These are phyloP conservation scores for Eimeria necatrix DNA, from an alignment of 169 alveolate species.

Conservation along the genomic window DNA sequence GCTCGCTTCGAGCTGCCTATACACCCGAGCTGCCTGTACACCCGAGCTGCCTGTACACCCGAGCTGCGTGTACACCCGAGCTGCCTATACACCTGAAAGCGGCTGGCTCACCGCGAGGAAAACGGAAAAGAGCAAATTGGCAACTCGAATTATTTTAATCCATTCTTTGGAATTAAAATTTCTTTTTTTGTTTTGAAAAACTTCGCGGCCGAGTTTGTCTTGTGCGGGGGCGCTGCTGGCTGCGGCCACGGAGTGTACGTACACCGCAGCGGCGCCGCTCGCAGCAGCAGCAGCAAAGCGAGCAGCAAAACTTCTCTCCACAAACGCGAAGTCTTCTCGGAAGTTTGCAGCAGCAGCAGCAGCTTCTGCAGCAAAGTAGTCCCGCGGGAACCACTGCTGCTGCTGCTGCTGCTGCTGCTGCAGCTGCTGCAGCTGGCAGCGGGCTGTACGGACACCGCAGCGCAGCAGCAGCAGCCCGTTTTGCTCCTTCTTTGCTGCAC, in stretches of 20 bases:
- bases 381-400: not conserved
- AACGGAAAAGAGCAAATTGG: conserved; percentile 11
- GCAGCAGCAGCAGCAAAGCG: not conserved
- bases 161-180: not conserved
- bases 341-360: not conserved
- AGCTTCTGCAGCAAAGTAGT: not conserved
- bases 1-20: too few relatives aligned
- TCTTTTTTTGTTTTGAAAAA: not conserved
- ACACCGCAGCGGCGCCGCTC: conserved; percentile 52
- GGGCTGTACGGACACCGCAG: conserved; percentile 33
- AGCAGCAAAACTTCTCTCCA: not conserved
- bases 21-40: too few relatives aligned
- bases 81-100: too few relatives aligned
- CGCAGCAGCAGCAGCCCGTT: not conserved
- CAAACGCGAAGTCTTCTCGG: not conserved
- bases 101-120: conserved; percentile 31
- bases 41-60: too few relatives aligned
- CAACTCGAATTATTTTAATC: not conserved
- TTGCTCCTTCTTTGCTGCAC: not conserved
- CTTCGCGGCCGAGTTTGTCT: conserved; percentile 2
- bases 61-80: too few relatives aligned
- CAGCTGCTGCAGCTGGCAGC: not conserved
- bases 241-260: not conserved
- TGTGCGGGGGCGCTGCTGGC: not conserved
- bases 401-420: too few relatives aligned